These are phyloP conservation scores for Fusarium tricinctum DNA, from an alignment of 2,329 filamentous ascomycete genomes.

Conservation along the genomic window DNA sequence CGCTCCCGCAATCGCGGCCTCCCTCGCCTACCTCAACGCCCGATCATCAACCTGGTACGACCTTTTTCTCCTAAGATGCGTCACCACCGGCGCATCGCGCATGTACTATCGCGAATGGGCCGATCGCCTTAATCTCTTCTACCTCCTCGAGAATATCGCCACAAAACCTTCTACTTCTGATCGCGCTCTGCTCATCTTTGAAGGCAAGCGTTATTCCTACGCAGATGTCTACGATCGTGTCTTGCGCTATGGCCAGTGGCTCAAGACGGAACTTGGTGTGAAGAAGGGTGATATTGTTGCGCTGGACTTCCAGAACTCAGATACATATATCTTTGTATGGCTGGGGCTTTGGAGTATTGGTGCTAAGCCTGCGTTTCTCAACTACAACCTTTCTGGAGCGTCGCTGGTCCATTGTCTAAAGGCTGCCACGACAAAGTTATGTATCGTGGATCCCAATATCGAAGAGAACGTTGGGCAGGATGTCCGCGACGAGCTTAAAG, in stretches of 20 bases:
- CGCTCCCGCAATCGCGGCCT: constrained; percentile 73
- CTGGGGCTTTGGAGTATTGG: constrained; percentile 87
- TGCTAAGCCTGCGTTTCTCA: constrained; percentile 86
- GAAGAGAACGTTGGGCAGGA: constrained; percentile 69
- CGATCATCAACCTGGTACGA: constrained; percentile 77
- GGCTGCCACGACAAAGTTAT: constrained; percentile 74
- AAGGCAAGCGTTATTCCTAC: constrained; percentile 79
- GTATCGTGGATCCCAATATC: constrained; percentile 77
- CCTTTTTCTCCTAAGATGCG: constrained; percentile 67
- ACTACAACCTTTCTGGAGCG: constrained; percentile 83
- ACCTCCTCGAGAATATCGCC: constrained; percentile 78
- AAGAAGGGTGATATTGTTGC: constrained; percentile 82
- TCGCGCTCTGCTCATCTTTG: constrained; percentile 74
- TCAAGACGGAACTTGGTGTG: constrained; percentile 74
- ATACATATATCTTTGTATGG: constrained; percentile 81
- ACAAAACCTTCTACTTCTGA: constrained; percentile 64
- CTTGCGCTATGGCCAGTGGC: constrained; percentile 81
- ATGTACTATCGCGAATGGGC: constrained; percentile 64
- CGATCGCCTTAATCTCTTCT: constrained; percentile 80
- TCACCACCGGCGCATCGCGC: constrained; percentile 62
- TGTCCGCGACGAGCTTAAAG: constrained; percentile 64
- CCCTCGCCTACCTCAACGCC: constrained; percentile 84
- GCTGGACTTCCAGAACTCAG: constrained; percentile 84
- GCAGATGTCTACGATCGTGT: constrained; percentile 79
- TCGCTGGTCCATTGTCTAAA: constrained; percentile 81